Base-by-base conservation (phyloP, 83 land plant species). In the Diphasiastrum complanatum region DNA sequence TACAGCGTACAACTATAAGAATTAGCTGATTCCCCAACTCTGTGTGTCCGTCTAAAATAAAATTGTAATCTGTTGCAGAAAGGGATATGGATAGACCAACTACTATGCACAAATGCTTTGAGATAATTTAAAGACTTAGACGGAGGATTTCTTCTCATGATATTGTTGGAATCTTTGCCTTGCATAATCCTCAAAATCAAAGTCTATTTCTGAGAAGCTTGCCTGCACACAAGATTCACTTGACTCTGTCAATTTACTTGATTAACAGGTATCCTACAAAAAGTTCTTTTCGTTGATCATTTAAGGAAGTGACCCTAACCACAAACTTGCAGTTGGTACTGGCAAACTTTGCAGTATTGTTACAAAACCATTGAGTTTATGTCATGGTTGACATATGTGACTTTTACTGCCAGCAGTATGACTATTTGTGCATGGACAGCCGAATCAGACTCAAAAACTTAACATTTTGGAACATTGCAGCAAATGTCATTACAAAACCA, bases 111-210 rank as follows among this genome's bases (percentile, higher is more conserved):
- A n/a, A n/a, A n/a, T n/a, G n/a, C n/a, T n/a, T n/a, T n/a, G n/a
- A n/a, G n/a, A n/a, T n/a, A n/a, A n/a, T n/a, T n/a, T n/a, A n/a
- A n/a, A n/a, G n/a, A n/a, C n/a, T n/a, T n/a, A n/a, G n/a, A n/a
- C n/a, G n/a, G n/a, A n/a, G n/a, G n/a, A n/a, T n/a, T n/a, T n/a
- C n/a, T n/a, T n/a, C n/a, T n/a, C n/a, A n/a, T n/a, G n/a, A 46
- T 85, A 85, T 61, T 79, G 81, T 20, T 67, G 31, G 61, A 91
- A 84, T 70, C 97, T 75, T 65, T 87, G 93, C 69, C 81, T 81
- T 16, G 89, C 88, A 73, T 87, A 91, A 38, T 82, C 89, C 56
- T 74, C 54, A 64, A 85, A 91, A 54, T 91, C 83, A 38, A 91
- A 91, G 62, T 91, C 89, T 25, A 87, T 87, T n/a, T 78, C 77